Conservation (phyloP, 202 grass and related monocot genomes). For the Cymbopogon flexuosus region DNA sequence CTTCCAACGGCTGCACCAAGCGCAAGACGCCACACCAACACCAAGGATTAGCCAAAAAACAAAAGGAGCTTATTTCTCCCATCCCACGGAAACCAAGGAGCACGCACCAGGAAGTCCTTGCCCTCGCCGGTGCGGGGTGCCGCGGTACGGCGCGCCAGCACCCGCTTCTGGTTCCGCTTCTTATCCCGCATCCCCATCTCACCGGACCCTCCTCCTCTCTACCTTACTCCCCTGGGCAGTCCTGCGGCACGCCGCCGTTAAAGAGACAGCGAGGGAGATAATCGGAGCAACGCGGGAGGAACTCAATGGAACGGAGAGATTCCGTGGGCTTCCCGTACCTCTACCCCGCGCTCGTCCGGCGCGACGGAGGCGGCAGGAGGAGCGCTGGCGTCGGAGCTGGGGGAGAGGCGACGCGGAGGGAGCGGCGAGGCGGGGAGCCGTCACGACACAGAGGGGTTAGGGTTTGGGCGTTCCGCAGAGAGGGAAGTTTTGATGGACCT, state of each 20-base stretch:
- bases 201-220: too few species aligned
- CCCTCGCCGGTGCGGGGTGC: too few species aligned
- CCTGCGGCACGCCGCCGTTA: not conserved
- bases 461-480: not conserved
- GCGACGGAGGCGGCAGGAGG: not conserved
- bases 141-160: too few species aligned
- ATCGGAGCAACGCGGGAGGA: not conserved
- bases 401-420: not conserved
- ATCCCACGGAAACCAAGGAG: too few species aligned
- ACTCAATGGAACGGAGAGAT: not conserved
- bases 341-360: not conserved
- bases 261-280: too few species aligned
- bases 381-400: not conserved
- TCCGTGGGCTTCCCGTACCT: not conserved
- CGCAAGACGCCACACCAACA: too few species aligned
- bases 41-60: too few species aligned
- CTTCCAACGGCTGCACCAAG: too few species aligned
- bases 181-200: too few species aligned
- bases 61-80: too few species aligned
- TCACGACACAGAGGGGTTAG: not conserved
- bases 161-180: too few species aligned
- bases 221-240: not conserved
- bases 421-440: not conserved
- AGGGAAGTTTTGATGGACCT: slow-evolving; percentile 15
- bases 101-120: too few species aligned